phyloP scores from a whole-genome alignment of 2,329 filamentous ascomycete species.

The Ampelomyces quisqualis region DNA sequence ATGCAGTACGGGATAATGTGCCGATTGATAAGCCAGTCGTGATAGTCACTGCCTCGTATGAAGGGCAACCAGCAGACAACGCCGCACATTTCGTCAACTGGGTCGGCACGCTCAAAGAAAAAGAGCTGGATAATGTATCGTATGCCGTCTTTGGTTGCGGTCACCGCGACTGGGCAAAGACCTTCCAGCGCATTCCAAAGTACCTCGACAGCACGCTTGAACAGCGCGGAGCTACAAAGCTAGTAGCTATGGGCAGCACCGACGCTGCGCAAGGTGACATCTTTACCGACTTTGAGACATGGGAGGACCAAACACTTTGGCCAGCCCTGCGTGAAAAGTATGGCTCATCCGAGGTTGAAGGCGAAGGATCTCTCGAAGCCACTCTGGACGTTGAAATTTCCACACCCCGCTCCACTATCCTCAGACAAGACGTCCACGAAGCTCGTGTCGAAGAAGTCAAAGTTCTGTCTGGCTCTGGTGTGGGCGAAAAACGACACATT shows the following conservation, averaged over 20 bases:
- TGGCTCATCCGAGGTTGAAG: slow-evolving; percentile 25
- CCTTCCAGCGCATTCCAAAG: slow-evolving; percentile 47
- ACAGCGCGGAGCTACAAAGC: slow-evolving; percentile 31
- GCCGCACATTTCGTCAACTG: slow-evolving; percentile 47
- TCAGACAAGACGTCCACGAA: slow-evolving; percentile 43
- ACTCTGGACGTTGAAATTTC: slow-evolving; percentile 38
- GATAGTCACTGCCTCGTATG: slow-evolving; percentile 47
- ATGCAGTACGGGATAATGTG: slow-evolving; percentile 37
- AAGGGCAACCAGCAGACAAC: slow-evolving; percentile 49
- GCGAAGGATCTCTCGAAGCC: slow-evolving; percentile 27
- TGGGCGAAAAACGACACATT: slow-evolving; percentile 43
- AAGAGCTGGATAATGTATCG: slow-evolving; percentile 36
- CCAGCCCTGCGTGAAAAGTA: slow-evolving; percentile 39
- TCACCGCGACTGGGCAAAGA: slow-evolving; percentile 46
- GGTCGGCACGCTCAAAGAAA: slow-evolving; percentile 34
- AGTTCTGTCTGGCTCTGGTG: slow-evolving; percentile 30
- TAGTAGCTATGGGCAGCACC: slow-evolving; percentile 37
- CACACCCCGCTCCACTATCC: slow-evolving; percentile 36
- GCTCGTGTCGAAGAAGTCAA: slow-evolving; percentile 38
- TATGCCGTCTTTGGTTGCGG: slow-evolving; percentile 48
- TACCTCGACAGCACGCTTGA: slow-evolving; percentile 37
- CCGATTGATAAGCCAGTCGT: slow-evolving; percentile 42
- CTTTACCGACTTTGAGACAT: slow-evolving; percentile 46
- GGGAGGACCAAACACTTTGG: slow-evolving; percentile 44
- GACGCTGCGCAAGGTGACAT: slow-evolving; percentile 45